Conservation (phyloP, 805 yeast genomes). For the Isabelozyma rhagii region DNA sequence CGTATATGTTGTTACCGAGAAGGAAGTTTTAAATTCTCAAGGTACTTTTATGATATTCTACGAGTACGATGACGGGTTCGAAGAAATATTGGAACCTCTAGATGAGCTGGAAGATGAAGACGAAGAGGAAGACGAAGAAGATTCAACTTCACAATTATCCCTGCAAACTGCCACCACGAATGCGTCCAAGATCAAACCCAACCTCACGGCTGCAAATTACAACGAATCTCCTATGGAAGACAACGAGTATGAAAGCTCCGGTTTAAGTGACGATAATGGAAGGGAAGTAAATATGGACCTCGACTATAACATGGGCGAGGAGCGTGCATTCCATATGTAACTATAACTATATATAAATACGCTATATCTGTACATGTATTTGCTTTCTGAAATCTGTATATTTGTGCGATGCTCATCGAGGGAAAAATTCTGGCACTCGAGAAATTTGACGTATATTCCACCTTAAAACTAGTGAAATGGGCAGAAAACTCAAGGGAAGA, state of each 20-base stretch:
- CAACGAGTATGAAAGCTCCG: constrained; percentile 12
- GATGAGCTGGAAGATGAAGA: constrained; percentile 15
- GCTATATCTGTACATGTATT: neutral
- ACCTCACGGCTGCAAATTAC: neutral
- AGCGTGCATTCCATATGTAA: constrained; percentile 18
- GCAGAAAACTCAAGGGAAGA: constrained; percentile 29
- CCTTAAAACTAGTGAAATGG: constrained; percentile 16
- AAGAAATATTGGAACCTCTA: constrained; percentile 16
- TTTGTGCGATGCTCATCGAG: neutral
- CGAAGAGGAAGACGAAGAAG: constrained; percentile 3
- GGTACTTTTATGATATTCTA: constrained; percentile 94
- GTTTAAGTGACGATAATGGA: constrained; percentile 6
- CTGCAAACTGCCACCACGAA: neutral
- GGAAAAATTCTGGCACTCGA: neutral
- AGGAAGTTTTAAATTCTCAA: constrained; percentile 74
- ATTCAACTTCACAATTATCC: neutral
- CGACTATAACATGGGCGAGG: constrained; percentile 12
- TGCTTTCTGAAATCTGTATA: neutral
- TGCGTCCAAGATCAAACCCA: neutral
- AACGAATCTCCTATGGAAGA: constrained; percentile 3
- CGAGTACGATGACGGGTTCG: constrained; percentile 44
- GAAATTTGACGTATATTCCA: constrained; percentile 7
- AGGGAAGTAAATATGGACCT: no score
- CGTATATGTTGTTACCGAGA: constrained; percentile 74
- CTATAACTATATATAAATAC: neutral